Conservation (phyloP, 306 rosid species). For the Medicago lupulina region DNA sequence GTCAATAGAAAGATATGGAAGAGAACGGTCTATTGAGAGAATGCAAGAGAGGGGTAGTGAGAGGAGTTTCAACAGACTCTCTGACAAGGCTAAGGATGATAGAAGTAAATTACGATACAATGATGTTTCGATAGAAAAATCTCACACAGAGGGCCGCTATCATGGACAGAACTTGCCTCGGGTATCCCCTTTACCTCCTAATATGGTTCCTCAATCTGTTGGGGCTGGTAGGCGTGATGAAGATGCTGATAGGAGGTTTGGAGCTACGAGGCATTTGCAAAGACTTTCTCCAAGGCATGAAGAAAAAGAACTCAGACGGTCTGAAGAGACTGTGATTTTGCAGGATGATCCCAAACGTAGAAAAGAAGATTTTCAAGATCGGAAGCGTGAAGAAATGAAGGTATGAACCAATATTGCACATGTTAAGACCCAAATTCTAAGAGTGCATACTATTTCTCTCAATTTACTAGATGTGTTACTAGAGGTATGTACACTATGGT, state of each 20-base stretch:
- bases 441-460: not conserved
- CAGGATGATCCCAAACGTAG: slow-evolving; percentile 92
- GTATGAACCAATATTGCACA: slow-evolving; percentile 49
- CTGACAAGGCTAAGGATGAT: slow-evolving; percentile 87
- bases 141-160: slow-evolving; percentile 84
- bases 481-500: not conserved
- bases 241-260: slow-evolving; percentile 91
- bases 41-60: slow-evolving; percentile 77
- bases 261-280: slow-evolving; percentile 80
- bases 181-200: slow-evolving; percentile 93
- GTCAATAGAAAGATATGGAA: slow-evolving; percentile 87
- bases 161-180: slow-evolving; percentile 96
- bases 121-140: slow-evolving; percentile 70
- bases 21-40: slow-evolving; percentile 88
- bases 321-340: slow-evolving; percentile 78
- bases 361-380: slow-evolving; percentile 92
- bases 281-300: slow-evolving; percentile 97
- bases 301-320: slow-evolving; percentile 88
- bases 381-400: slow-evolving; percentile 93
- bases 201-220: slow-evolving; percentile 91
- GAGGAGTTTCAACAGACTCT: slow-evolving; percentile 70
- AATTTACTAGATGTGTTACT: slow-evolving; percentile 17
- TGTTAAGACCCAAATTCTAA: not conserved
- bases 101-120: slow-evolving; percentile 76
- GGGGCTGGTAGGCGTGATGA: slow-evolving; percentile 90